Evolutionary conservation across 2,329 filamentous ascomycete genomes (phyloP).

Genomic region (Aspergillus uvarum): DNA sequence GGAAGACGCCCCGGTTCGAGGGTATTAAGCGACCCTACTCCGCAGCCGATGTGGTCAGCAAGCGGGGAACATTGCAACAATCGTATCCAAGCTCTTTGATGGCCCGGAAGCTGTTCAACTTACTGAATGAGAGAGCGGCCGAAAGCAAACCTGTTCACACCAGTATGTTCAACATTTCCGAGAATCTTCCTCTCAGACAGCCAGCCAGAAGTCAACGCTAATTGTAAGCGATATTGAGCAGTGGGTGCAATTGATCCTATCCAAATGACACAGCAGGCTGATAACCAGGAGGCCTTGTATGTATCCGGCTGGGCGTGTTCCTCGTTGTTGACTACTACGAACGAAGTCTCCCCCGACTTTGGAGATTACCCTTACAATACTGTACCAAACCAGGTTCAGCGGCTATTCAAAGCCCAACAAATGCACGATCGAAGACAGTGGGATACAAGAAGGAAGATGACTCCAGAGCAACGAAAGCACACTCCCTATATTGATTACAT

Average conservation of each 20-base stretch:
- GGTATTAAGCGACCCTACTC: conserved; percentile 92
- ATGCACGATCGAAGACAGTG: conserved; percentile 96
- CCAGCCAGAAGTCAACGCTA: not conserved
- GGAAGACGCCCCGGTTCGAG: conserved; percentile 77
- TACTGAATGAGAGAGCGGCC: conserved; percentile 74
- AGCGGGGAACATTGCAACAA: conserved; percentile 83
- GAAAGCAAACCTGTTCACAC: conserved; percentile 90
- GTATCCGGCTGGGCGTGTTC: conserved; percentile 98
- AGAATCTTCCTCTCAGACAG: no score
- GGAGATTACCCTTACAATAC: conserved; percentile 99
- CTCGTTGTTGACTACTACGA: conserved; percentile 85
- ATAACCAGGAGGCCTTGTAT: conserved; percentile 93
- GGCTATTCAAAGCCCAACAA: conserved; percentile 92
- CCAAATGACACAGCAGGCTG: conserved; percentile 98
- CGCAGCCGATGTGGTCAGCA: conserved; percentile 89
- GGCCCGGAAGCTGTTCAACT: conserved; percentile 90
- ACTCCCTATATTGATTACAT: conserved; percentile 90
- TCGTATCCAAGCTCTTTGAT: conserved; percentile 90
- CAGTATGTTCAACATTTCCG: conserved; percentile 52
- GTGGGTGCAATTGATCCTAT: conserved; percentile 98
- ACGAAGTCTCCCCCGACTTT: conserved; percentile 96
- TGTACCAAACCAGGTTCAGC: conserved; percentile 95
- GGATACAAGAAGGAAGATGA: conserved; percentile 78
- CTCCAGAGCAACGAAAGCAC: conserved; percentile 66
- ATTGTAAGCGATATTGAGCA: conserved; percentile 36